phyloP scores from a whole-genome alignment of 2,329 filamentous ascomycete species.

The Geosmithia morbida region DNA sequence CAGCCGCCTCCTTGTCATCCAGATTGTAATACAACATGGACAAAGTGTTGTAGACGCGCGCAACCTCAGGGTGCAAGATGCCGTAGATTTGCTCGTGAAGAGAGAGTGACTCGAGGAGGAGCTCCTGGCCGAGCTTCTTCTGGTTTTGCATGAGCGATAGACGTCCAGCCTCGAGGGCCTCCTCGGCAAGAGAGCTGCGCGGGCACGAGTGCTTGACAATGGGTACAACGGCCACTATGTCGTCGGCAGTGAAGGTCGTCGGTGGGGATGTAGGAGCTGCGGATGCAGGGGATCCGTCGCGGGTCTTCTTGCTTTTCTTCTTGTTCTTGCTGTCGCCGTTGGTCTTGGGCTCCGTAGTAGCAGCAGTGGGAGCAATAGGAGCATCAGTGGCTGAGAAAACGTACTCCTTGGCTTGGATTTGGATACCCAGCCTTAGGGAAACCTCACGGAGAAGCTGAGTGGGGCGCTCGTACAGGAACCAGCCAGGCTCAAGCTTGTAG shows the following conservation, averaged over 20 bases:
- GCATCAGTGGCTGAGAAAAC: constrained; percentile 15
- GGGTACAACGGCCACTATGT: constrained; percentile 86
- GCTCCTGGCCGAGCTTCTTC: constrained; percentile 88
- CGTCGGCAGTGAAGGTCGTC: constrained; percentile 56
- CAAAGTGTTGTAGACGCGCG: constrained; percentile 83
- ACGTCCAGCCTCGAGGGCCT: constrained; percentile 87
- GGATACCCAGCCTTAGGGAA: constrained; percentile 76
- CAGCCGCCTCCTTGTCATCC: constrained; percentile 93
- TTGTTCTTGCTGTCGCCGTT: constrained; percentile 24
- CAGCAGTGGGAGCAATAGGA: constrained; percentile 13
- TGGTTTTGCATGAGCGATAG: constrained; percentile 94
- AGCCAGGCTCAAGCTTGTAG: constrained; percentile 54
- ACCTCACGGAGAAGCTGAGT: constrained; percentile 83
- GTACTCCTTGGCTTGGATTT: constrained; percentile 59
- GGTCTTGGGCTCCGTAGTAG: constrained; percentile 10
- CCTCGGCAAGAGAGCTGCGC: constrained; percentile 80
- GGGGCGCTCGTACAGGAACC: constrained; percentile 54
- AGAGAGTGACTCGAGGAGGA: constrained; percentile 88
- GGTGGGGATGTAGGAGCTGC: constrained; percentile 22
- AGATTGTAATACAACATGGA: constrained; percentile 95
- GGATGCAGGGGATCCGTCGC: constrained; percentile 35
- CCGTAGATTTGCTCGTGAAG: constrained; percentile 98
- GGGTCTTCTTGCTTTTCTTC: constrained; percentile 47
- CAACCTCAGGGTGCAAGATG: constrained; percentile 91
- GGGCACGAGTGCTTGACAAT: constrained; percentile 90